These are phyloP conservation scores for Sequoia sempervirens DNA, from an alignment of 75 land plant genomes.

Conservation along the genomic window DNA sequence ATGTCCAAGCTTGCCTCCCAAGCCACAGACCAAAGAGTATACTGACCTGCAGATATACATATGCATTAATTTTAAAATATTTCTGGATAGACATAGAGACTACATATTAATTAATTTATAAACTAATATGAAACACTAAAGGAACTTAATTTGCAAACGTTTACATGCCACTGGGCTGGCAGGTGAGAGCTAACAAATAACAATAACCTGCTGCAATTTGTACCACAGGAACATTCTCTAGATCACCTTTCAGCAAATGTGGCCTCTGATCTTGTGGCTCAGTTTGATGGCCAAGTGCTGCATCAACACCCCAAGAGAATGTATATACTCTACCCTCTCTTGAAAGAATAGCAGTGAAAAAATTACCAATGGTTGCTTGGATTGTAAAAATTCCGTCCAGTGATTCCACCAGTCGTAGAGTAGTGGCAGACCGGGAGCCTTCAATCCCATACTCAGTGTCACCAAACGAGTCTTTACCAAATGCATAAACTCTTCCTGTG, in stretches of 20 bases:
- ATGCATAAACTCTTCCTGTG: constrained; percentile 75
- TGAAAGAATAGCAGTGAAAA: constrained; percentile 82
- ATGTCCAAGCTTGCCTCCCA: constrained; percentile 92
- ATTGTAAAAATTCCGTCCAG: constrained; percentile 75
- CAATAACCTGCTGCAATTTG: constrained; percentile 97
- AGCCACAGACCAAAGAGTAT: constrained; percentile 87
- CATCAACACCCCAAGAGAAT: constrained; percentile 82
- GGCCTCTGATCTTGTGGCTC: constrained; percentile 67
- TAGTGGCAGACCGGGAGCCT: constrained; percentile 42
- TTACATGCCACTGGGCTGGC: constrained; percentile 83
- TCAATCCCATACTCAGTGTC: constrained; percentile 68
- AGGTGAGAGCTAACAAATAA: constrained; percentile 76
- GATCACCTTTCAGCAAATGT: constrained; percentile 50
- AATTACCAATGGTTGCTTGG: constrained; percentile 87
- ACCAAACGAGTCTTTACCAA: constrained; percentile 87
- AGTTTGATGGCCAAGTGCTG: constrained; percentile 79
- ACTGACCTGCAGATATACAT: constrained; percentile 58
- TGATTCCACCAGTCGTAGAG: constrained; percentile 73
- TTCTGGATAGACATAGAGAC: background rate
- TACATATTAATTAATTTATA: background rate
- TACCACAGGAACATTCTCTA: constrained; percentile 80
- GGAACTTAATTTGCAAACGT: constrained; percentile 6
- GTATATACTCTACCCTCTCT: constrained; percentile 84
- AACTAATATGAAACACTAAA: background rate
- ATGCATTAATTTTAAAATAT: background rate